Evolutionary conservation across 495 filamentous ascomycete species (phyloP), one percentile per base, ranked within the genome.

Genomic region (Venustampulla echinocandica): DNA sequence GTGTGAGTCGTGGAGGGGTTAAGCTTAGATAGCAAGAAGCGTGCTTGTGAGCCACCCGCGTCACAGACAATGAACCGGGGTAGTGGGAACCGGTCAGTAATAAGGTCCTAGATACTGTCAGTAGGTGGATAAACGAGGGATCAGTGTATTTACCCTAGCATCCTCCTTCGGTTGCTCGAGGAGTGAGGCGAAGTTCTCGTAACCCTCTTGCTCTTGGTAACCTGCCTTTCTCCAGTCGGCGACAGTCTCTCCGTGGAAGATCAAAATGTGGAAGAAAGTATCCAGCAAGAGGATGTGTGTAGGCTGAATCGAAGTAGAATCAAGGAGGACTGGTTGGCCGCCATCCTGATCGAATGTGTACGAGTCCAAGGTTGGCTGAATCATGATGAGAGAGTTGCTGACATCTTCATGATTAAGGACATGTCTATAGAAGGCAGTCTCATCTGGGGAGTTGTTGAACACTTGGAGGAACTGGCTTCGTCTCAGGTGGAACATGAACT

Each of bases 401-500:
- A 95, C 87, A 70, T 99, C 93, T 65, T 99, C 93, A 53, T 95
- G 88, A 63, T 96, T 90, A 45, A 99, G 74, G 10, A 97, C 89
- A 61, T 99, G 93, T 42, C 93, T 77, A 63, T 97, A 96, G 68
- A 97, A 99, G 14, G 93, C 93, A 14, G 93, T 99, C 67, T 99
- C 93, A 56, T 99, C 93, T 10, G 93, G 93, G 0, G 90, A 96
- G 66, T 96, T 97, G 70, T 99, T 99, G 74, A 99, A 99, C 39
- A 99, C 90, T 61, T 99, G 93, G 56, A 99, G 69, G 70, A 99
- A 99, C 65, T 99, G 93, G 59, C 85, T 93, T 61, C 93, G 79
- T 43, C 93, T 84, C 49, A 99, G 74, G 63, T 99, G 93, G 74
- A 97, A 99, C 93, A 99, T 97, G 69, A 99, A 99, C 66, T 99